phyloP scores from a whole-genome alignment of 2,329 filamentous ascomycete genomes.

The Dothideomycetes sp. region DNA sequence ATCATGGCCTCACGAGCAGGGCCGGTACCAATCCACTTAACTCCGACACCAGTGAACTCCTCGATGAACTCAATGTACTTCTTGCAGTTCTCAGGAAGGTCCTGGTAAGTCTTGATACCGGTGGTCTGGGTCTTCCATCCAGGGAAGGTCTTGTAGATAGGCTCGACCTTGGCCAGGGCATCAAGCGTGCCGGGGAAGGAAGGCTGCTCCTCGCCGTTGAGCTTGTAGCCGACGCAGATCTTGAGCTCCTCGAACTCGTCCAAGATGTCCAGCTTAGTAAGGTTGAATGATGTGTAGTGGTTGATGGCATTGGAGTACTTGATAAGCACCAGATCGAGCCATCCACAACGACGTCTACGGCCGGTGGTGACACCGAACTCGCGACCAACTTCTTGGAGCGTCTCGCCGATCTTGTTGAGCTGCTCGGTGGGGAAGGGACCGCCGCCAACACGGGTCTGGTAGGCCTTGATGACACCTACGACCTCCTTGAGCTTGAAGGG shows the following conservation, averaged over 20 bases:
- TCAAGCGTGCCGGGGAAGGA: constrained; percentile 56
- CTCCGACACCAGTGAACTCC: constrained; percentile 50
- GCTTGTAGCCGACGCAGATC: constrained; percentile 58
- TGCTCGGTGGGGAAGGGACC: constrained; percentile 61
- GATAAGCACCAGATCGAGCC: constrained; percentile 58
- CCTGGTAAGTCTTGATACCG: constrained; percentile 46
- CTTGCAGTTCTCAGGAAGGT: constrained; percentile 52
- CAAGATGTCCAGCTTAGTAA: constrained; percentile 59
- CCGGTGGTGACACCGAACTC: constrained; percentile 49
- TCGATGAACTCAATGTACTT: constrained; percentile 60
- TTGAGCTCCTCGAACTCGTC: constrained; percentile 67
- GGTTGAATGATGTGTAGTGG: constrained; percentile 54
- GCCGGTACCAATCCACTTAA: constrained; percentile 58
- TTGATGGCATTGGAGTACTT: constrained; percentile 56
- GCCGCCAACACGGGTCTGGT: constrained; percentile 46
- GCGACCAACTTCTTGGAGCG: constrained; percentile 43
- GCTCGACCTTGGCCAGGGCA: constrained; percentile 47
- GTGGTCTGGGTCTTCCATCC: constrained; percentile 60
- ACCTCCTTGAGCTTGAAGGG: constrained; percentile 50
- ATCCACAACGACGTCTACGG: constrained; percentile 50
- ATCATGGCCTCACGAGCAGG: constrained; percentile 57
- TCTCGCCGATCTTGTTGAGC: constrained; percentile 45
- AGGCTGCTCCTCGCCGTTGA: constrained; percentile 44
- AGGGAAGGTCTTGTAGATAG: constrained; percentile 56
- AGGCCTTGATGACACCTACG: constrained; percentile 58